These are phyloP conservation scores for Turnera subulata DNA, from an alignment of 345 rosid species.

Conservation along the genomic window DNA sequence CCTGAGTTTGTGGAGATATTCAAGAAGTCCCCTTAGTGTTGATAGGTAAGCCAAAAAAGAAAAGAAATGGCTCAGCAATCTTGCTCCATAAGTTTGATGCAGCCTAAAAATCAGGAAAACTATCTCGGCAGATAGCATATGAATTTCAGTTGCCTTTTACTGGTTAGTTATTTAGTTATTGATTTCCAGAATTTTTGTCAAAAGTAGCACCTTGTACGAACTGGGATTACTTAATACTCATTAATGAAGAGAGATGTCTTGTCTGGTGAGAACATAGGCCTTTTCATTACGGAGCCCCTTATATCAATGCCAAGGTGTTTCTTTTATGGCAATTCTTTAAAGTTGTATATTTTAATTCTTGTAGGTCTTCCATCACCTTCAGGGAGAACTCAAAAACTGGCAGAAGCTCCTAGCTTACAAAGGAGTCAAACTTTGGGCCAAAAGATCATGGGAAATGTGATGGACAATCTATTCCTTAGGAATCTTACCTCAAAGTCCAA, in stretches of 20 bases:
- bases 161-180: no score
- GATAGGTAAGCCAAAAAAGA: no score
- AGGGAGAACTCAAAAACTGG: constrained; percentile 59
- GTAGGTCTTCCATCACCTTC: constrained; percentile 82
- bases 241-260: no score
- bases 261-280: no score
- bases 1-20: no score
- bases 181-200: neutral
- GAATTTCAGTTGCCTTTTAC: no score
- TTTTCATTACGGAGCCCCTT: no score
- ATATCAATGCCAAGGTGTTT: neutral
- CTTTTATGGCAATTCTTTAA: neutral
- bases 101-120: no score
- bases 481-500: constrained; percentile 75
- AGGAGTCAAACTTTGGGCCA: constrained; percentile 84
- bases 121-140: no score
- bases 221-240: neutral
- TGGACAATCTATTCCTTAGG: constrained; percentile 83
- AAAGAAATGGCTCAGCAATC: no score
- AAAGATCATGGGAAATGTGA: constrained; percentile 72
- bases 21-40: no score
- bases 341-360: constrained; percentile 17
- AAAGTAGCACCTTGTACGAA: neutral
- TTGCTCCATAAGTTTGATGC: no score
- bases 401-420: constrained; percentile 49